Evolutionary conservation across 176 grass and related monocot genomes (phyloP).

Genomic region (Lolium multiflorum): DNA sequence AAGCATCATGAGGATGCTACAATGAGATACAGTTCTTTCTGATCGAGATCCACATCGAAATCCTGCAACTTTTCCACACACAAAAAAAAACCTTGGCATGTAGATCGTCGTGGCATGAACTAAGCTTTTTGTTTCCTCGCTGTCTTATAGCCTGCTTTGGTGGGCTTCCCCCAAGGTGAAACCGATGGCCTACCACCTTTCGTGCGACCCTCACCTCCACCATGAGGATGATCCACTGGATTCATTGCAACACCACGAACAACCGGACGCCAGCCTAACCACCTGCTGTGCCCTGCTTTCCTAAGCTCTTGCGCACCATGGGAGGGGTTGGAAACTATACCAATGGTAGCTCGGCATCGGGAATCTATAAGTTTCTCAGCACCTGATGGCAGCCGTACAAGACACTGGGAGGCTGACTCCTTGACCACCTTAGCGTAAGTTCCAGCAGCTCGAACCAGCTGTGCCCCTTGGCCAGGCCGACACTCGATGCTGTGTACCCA

Average conservation of each 20-base stretch:
- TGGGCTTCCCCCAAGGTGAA: background rate
- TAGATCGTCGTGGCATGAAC: background rate
- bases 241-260: conserved; percentile 28
- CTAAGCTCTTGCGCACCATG: conserved; percentile 10
- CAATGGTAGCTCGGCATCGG: background rate
- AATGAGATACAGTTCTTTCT: background rate
- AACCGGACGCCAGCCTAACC: background rate
- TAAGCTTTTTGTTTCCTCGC: background rate
- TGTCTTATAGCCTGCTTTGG: background rate
- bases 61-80: background rate
- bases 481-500: background rate
- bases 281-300: conserved; percentile 1
- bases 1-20: background rate
- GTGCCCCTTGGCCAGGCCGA: background rate
- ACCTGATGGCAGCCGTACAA: conserved; percentile 2
- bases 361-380: conserved; percentile 22
- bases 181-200: conserved; percentile 9
- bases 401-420: background rate
- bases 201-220: conserved; percentile 7
- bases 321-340: conserved; percentile 19
- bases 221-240: conserved; percentile 30
- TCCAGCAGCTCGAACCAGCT: conserved; percentile 1
- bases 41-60: background rate
- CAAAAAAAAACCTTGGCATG: background rate
- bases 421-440: conserved; percentile 9